Conservation (phyloP, 306 rosid species). For the Gastrolobium villosum region DNA sequence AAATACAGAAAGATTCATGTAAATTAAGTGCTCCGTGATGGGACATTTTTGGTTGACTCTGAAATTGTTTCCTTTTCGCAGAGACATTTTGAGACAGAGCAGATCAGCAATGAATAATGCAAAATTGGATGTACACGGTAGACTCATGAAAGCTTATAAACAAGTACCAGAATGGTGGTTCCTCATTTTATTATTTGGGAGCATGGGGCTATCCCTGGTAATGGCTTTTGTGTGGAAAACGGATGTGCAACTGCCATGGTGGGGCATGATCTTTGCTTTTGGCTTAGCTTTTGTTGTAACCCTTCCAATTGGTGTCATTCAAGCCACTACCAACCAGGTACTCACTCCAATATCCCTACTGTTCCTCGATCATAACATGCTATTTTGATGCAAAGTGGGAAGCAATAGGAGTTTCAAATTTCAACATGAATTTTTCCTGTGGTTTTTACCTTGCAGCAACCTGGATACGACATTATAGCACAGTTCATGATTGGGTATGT, state of each 20-base stretch:
- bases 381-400: slow-evolving; percentile 31
- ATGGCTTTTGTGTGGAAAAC: slow-evolving; percentile 86
- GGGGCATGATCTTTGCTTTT: slow-evolving; percentile 97
- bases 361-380: background rate
- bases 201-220: slow-evolving; percentile 70
- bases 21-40: slow-evolving; percentile 14
- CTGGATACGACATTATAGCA: slow-evolving; percentile 97
- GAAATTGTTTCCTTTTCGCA: slow-evolving; percentile 44
- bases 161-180: slow-evolving; percentile 99
- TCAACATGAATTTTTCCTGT: slow-evolving; percentile 30
- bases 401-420: slow-evolving; percentile 12
- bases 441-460: slow-evolving; percentile 83
- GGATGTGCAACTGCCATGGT: slow-evolving; percentile 92
- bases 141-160: slow-evolving; percentile 86
- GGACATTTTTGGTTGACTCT: background rate
- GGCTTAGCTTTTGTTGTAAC: slow-evolving; percentile 87
- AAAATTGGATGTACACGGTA: slow-evolving; percentile 84
- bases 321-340: slow-evolving; percentile 99
- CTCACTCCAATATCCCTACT: background rate
- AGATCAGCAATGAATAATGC: slow-evolving; percentile 72
- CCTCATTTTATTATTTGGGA: slow-evolving; percentile 69
- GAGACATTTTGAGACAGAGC: slow-evolving; percentile 89
- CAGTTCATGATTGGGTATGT: slow-evolving; percentile 94
- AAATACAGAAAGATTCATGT: background rate
- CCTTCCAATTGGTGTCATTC: slow-evolving; percentile 97